A percentile compares a stretch with the other conserved stretches of the same genome.
phyloP scores from a whole-genome alignment of 208 protist species.

The Leishmania tropica region DNA sequence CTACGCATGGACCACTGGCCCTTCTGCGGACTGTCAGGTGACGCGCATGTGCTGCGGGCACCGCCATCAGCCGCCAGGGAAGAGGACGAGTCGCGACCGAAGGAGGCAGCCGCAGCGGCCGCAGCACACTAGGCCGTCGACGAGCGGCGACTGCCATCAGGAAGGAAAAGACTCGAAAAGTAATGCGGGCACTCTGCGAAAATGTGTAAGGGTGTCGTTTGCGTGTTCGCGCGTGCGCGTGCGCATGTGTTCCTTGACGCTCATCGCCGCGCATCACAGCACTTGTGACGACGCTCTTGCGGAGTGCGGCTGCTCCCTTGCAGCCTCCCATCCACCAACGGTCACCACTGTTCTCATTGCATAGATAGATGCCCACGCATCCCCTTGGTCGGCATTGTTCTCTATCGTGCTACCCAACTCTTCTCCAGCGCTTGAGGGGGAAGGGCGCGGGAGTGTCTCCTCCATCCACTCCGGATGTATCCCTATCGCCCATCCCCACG shows the following conservation, averaged over 20 bases:
- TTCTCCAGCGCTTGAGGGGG: not conserved
- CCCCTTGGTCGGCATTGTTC: not conserved
- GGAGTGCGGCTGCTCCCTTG: not conserved
- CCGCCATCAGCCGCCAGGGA: not conserved
- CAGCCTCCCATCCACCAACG: not conserved
- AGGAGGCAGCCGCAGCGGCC: not conserved
- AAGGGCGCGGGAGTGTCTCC: not conserved
- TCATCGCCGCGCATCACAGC: not conserved
- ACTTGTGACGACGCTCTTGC: not conserved
- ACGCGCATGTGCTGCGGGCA: conserved; percentile 37
- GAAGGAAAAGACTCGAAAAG: not conserved
- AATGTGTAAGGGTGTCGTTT: not conserved
- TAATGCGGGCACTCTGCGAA: no score
- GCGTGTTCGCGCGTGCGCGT: not conserved
- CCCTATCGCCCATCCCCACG: not conserved
- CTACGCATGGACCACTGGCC: conserved; percentile 60
- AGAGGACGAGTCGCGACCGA: not conserved
- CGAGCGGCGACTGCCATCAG: not conserved
- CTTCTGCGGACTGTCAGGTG: conserved; percentile 62
- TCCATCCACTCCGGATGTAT: not conserved
- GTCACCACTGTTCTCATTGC: not conserved
- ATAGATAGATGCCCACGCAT: not conserved
- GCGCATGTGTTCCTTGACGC: not conserved
- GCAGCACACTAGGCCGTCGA: not conserved
- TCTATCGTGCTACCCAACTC: not conserved